Evolutionary conservation across 2,329 filamentous ascomycete species (phyloP), one percentile per base, ranked within the genome.

Genomic region (Biscogniauxia marginata): DNA sequence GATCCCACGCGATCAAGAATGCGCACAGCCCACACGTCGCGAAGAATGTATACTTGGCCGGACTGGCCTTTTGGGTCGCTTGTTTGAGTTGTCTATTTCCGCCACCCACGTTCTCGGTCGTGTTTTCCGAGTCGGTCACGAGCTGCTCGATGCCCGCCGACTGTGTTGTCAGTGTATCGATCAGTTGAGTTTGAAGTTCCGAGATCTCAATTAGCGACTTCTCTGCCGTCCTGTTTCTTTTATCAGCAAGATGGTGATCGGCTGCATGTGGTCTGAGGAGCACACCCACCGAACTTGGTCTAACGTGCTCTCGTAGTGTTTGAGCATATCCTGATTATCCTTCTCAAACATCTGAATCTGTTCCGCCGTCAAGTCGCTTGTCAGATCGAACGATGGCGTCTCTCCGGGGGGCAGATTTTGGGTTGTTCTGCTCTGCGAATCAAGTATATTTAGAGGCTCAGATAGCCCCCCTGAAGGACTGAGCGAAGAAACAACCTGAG

Each of bases 321-420:
- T 90, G 65, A 98, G 81, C 87, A 99, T 92, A 61, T 91, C 87
- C 73, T 92, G 87, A 70, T 98, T 97, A 70, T 96, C 93, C 74
- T 91, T 84, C 65, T 93, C 93, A 75, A 99, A 98, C 70, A 96
- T 84, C 72, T 97, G 93, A 52, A 95, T 78, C 73, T 98, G 93
- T 70, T 97, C 92, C 20, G 86, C 81, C 18, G 89, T 91, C 59
- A 97, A 77, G 60, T 86, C 83, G 45, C 84, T 74, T 50, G 60
- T 54, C 8, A 62, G 61, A 22, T 65, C 56, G 23, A 67, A 61
- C 23, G 63, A 45, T 11, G 63, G 59, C 21, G 58, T 23, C 22
- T 70, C 67, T 3, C 68, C 65, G 18, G 60, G 60, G 22, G 65
- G 64, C 13, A 65, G 19, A n/a, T 63, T 54, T 46, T 67, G 63